Evolutionary conservation across 495 filamentous ascomycete species (phyloP), one percentile per base, ranked within the genome.

Genomic region (Penicillium canescens): DNA sequence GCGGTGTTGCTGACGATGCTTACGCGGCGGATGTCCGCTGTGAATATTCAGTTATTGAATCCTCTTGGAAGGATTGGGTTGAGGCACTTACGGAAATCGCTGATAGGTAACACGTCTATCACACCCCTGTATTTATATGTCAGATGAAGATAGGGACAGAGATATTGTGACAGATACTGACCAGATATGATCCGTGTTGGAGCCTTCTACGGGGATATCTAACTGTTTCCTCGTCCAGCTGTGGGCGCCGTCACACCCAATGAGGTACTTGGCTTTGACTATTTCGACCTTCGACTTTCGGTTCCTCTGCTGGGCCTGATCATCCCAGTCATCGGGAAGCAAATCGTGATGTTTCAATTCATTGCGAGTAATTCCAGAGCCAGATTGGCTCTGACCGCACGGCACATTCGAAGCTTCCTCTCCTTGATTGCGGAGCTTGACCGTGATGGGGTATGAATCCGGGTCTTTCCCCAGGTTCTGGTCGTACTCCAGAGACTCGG

Each of bases 201-300:
- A 81, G 5, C 85, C 85, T 46, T 81, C 71, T 50, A 84, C 67
- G 10, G 75, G 65, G 36, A 82, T 80, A 4, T 77, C 74, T 4
- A 87, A 63, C 38, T 82, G 77, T 56, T 72, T 74, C 33, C 85
- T 69, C 1, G 80, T 80, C 86, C 85, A 87, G 42, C 77, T 80
- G 54, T 83, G 84, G 2, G 84, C 85, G 1, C 85, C 85, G 64
- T 89, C 86, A 46, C 79, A 83, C 2, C 85, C 85, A n/a, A 88
- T 76, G 41, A 89, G 66, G 54, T 87, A 90, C 56, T 85, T 87
- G 5, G 84, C 78, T 28, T 62, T 74, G 6, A 88, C 66, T 3
- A 55, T 70, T 57, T 84, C 66, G 12, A 60, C 61, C 11, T 52
- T 64, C 3, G 62, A 66, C 49, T 68, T 59, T 42, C 66, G 55